Percentiles rank a stretch among this genome's conserved stretches.
Evolutionary conservation across 1,284 basidiomycete species (phyloP).

Genomic region (Ceratobasidium sp.): DNA sequence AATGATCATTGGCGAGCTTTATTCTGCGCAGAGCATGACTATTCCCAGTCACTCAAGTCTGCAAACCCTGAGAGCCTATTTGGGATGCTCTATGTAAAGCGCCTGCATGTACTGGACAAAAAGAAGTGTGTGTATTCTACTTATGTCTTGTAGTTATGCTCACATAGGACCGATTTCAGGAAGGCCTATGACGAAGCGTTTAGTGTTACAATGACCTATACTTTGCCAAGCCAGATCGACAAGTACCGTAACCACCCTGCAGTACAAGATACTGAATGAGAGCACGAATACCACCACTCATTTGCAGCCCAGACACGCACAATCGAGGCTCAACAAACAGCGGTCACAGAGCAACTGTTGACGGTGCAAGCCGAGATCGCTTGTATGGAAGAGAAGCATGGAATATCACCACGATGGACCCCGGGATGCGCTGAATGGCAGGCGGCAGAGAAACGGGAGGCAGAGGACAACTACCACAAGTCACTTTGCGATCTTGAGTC

Average conservation of each 20-base stretch:
- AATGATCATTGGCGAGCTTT: constrained; percentile 1
- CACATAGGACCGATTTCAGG: background rate
- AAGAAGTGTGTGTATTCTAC: background rate
- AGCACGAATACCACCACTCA: background rate
- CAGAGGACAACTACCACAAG: constrained; percentile 5
- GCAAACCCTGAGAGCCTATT: background rate
- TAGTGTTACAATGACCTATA: background rate
- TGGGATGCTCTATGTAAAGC: constrained; percentile 3
- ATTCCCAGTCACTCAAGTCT: background rate
- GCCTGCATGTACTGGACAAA: background rate
- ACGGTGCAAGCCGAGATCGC: constrained; percentile 1
- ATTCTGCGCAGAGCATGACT: background rate
- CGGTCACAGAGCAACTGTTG: background rate
- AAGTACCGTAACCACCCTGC: background rate
- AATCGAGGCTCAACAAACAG: background rate
- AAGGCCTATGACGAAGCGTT: background rate
- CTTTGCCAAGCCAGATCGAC: background rate
- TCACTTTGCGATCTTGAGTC: constrained; percentile 44
- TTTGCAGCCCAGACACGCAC: background rate
- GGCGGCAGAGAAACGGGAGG: constrained; percentile 7
- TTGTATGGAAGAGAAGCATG: background rate
- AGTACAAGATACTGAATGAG: background rate
- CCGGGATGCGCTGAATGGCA: constrained; percentile 37
- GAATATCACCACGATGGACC: constrained; percentile 1
- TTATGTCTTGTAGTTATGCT: background rate